phyloP scores from a whole-genome alignment of 345 rosid genomes.

The Citrus cavaleriei region DNA sequence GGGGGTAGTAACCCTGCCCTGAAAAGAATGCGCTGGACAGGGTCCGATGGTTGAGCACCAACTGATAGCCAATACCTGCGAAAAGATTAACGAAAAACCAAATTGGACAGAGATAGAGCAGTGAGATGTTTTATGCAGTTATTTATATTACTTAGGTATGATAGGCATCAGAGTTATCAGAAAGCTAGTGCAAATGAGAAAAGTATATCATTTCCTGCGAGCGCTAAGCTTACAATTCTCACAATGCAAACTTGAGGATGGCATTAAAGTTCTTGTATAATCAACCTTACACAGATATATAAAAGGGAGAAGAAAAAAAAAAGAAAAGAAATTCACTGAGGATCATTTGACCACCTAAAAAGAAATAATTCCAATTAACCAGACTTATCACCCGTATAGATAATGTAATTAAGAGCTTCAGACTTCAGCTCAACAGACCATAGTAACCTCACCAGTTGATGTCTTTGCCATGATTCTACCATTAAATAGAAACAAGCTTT shows the following conservation, averaged over 20 bases:
- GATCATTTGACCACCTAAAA: neutral
- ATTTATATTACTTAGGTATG: too few species aligned
- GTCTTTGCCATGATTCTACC: neutral
- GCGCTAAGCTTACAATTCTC: neutral
- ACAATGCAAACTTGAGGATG: neutral
- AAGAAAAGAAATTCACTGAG: neutral
- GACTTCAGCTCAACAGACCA: neutral
- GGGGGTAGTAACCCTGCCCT: conserved; percentile 89
- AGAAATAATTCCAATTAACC: neutral
- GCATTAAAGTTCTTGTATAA: neutral
- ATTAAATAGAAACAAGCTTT: neutral
- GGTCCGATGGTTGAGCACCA: conserved; percentile 70
- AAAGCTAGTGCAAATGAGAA: neutral
- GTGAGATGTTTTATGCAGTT: neutral
- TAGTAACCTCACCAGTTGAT: neutral
- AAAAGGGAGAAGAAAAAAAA: too few species aligned
- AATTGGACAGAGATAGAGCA: neutral
- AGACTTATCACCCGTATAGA: neutral
- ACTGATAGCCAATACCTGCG: conserved; percentile 93
- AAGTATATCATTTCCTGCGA: neutral
- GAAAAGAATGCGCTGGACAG: conserved; percentile 30
- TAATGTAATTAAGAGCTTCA: neutral
- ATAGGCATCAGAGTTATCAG: neutral
- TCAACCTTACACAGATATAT: neutral
- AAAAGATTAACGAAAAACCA: neutral